phyloP scores from a whole-genome alignment of 176 grass and related monocot genomes.

The Carex pumila region DNA sequence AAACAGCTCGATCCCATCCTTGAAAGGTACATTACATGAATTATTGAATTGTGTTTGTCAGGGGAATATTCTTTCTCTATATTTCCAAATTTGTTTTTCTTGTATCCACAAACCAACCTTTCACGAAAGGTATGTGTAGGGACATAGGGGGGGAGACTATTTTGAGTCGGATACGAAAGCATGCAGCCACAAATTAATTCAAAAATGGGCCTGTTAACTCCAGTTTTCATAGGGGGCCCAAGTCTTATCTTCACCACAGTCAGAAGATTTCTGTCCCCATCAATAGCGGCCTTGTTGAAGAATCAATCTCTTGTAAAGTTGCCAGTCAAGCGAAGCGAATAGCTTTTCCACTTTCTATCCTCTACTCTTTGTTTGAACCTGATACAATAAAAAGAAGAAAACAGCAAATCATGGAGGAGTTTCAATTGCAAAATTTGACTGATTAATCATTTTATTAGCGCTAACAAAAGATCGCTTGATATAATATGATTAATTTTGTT shows the following conservation, averaged over 20 bases:
- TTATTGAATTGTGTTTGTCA: constrained; percentile 1
- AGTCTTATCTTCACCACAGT: constrained; percentile 13
- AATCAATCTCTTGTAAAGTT: constrained; percentile 7
- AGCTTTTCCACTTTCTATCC: constrained; percentile 9
- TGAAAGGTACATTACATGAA: not conserved
- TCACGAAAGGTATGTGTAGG: not conserved
- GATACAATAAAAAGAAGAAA: not conserved
- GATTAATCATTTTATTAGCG: not conserved
- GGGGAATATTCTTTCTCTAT: not conserved
- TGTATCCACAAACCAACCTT: constrained; percentile 22
- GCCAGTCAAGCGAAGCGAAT: not conserved
- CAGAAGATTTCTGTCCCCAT: not conserved
- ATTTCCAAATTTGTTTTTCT: constrained; percentile 6
- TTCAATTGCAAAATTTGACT: not conserved
- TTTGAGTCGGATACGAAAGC: not conserved
- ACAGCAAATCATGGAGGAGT: not conserved
- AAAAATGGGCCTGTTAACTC: not conserved
- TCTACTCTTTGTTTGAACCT: not conserved
- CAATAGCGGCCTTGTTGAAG: not conserved
- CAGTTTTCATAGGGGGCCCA: not conserved
- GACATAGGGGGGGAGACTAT: not conserved
- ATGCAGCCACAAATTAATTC: not conserved
- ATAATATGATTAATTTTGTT: not conserved
- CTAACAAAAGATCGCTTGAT: not conserved
- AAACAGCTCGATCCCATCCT: not conserved